A percentile compares a stretch with the other conserved stretches of the same genome.
Evolutionary conservation across 2,329 filamentous ascomycete species (phyloP).

Genomic region (Blumeriella jaapii): DNA sequence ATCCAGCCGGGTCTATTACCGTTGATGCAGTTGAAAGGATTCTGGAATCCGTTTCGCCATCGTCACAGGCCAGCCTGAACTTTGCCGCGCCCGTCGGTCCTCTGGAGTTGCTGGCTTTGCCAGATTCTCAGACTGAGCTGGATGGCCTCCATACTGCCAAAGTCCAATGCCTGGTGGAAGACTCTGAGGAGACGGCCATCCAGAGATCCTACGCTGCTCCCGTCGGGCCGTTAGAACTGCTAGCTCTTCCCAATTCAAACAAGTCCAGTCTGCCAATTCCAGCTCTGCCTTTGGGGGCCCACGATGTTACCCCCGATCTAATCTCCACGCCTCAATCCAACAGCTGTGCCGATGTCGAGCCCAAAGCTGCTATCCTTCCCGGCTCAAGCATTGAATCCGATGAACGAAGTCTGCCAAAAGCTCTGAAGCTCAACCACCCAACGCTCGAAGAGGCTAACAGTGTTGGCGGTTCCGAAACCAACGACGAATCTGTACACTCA

Average conservation of each 20-base stretch:
- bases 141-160: background rate
- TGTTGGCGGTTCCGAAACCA: conserved; percentile 13
- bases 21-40: background rate
- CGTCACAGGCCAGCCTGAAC: conserved; percentile 1
- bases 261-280: conserved; percentile 1
- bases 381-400: conserved; percentile 1
- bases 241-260: conserved; percentile 11
- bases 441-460: conserved; percentile 7
- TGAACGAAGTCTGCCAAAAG: background rate
- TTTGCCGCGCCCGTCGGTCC: conserved; percentile 18
- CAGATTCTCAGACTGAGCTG: conserved; percentile 31
- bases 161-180: conserved; percentile 2
- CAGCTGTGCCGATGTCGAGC: background rate
- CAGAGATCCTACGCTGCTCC: conserved; percentile 6
- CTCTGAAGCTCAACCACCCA: conserved; percentile 4
- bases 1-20: background rate
- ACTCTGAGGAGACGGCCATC: conserved; percentile 1
- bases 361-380: background rate
- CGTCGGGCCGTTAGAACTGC: conserved; percentile 8
- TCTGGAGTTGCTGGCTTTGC: conserved; percentile 39
- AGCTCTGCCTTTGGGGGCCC: background rate
- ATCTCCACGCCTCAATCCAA: background rate
- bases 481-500: conserved; percentile 13
- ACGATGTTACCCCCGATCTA: background rate
- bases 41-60: too few species aligned